These are phyloP conservation scores for Tetraselmis chui DNA, from an alignment of 139 green algal species.

Conservation along the genomic window DNA sequence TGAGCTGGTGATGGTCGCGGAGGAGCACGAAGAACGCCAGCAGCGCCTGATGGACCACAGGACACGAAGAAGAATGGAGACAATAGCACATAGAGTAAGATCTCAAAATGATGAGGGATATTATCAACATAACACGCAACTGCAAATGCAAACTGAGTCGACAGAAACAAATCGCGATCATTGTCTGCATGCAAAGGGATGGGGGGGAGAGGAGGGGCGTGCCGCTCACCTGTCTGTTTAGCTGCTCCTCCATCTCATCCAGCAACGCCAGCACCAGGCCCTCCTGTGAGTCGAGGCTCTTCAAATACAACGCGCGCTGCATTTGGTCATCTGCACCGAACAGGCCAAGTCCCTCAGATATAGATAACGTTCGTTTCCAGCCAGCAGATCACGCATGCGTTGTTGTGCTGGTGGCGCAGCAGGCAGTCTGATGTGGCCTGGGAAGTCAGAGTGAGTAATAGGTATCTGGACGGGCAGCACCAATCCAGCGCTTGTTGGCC, in stretches of 20 bases:
- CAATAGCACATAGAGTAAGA: too few species aligned
- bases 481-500: neutral
- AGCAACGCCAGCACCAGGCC: conserved; percentile 16
- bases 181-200: too few species aligned
- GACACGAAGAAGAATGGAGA: too few species aligned
- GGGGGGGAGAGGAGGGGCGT: neutral
- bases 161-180: too few species aligned
- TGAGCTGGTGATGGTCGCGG: neutral
- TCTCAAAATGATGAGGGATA: too few species aligned
- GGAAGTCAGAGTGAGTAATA: too few species aligned
- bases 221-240: neutral
- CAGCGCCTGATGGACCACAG: too few species aligned
- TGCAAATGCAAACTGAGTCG: too few species aligned
- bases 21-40: neutral
- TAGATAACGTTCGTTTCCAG: too few species aligned
- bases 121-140: too few species aligned
- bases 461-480: neutral
- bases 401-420: conserved; percentile 20
- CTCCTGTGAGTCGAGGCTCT: conserved; percentile 18
- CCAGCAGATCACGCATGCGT: conserved; percentile 17
- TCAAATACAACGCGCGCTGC: conserved; percentile 20
- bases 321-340: neutral
- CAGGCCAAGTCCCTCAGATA: too few species aligned
- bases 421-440: too few species aligned
- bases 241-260: conserved; percentile 18